A percentile compares a stretch with the other conserved stretches of the same genome.
Conservation (phyloP, 768 basidiomycete species). For the Strobilomyces confusus region DNA sequence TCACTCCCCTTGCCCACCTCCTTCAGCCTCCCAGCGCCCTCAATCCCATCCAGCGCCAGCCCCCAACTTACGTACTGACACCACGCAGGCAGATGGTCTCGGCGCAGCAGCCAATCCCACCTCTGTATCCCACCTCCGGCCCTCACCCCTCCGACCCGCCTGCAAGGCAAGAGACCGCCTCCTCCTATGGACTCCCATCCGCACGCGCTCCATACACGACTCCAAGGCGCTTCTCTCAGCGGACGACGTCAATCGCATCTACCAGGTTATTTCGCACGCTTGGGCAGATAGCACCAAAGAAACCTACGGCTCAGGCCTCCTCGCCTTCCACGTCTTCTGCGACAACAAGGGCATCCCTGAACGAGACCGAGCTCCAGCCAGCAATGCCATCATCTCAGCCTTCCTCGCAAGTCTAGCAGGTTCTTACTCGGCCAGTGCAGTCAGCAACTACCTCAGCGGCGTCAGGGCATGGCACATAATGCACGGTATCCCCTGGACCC, state of each 20-base stretch:
- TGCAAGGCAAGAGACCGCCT: neutral
- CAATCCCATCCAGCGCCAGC: too few species aligned
- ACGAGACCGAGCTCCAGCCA: neutral
- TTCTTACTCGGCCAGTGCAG: neutral
- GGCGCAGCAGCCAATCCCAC: too few species aligned
- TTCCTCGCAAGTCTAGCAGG: constrained; percentile 13
- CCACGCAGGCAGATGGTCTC: too few species aligned
- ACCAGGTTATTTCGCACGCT: neutral
- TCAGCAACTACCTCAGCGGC: constrained; percentile 15
- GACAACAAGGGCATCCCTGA: neutral
- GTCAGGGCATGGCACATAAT: constrained; percentile 26
- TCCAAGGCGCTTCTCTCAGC: neutral
- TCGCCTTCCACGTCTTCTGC: neutral
- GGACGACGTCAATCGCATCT: neutral
- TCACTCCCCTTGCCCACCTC: neutral
- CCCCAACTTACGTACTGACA: too few species aligned
- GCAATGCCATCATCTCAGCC: neutral
- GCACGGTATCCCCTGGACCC: constrained; percentile 17
- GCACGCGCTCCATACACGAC: neutral
- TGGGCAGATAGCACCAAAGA: neutral
- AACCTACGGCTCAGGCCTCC: neutral
- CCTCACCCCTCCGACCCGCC: neutral
- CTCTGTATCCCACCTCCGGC: too few species aligned
- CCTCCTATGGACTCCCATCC: neutral
- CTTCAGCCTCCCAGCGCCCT: neutral